These are phyloP conservation scores for Podospora pseudoanserina DNA, from an alignment of 495 filamentous ascomycete species.

Conservation along the genomic window DNA sequence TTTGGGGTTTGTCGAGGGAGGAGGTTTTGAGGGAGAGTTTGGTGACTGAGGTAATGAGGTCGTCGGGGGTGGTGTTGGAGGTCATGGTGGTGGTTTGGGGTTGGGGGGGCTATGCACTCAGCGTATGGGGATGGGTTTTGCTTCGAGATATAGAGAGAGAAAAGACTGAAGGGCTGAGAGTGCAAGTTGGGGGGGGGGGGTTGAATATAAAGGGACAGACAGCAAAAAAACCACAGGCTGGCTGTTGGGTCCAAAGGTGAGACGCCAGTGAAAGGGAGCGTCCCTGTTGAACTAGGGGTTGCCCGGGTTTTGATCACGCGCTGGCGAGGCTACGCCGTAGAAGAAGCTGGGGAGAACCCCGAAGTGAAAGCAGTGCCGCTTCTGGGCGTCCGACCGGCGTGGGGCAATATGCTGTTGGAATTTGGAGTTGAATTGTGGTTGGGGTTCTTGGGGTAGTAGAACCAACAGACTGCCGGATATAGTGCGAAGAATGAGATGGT, in stretches of 20 bases:
- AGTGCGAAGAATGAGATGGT: not conserved
- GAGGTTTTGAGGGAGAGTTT: conserved; percentile 38
- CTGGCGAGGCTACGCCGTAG: conserved; percentile 2
- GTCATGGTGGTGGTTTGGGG: conserved; percentile 19
- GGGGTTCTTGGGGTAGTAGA: not conserved
- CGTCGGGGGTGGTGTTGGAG: conserved; percentile 17
- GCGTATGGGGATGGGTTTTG: not conserved
- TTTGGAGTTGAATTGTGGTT: not conserved
- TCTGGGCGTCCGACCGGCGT: not conserved
- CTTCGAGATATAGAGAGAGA: not conserved
- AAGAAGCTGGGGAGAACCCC: not conserved
- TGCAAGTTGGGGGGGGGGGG: not conserved
- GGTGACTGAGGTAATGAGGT: conserved; percentile 30
- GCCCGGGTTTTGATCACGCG: not conserved
- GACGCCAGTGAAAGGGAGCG: not conserved
- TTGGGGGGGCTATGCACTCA: not conserved
- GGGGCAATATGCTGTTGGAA: conserved; percentile 2
- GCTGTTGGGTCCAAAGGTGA: conserved; percentile 9
- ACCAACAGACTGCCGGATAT: not conserved
- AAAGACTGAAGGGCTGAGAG: not conserved
- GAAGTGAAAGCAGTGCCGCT: conserved; percentile 9
- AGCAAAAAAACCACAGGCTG: not conserved
- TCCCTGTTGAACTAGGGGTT: conserved; percentile 1
- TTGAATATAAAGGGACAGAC: not conserved
- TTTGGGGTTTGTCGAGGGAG: conserved; percentile 4